A percentile compares a stretch with the other conserved stretches of the same genome.
Evolutionary conservation across 352 stramenopile genomes (phyloP).

Genomic region (Globisporangium spinosum): DNA sequence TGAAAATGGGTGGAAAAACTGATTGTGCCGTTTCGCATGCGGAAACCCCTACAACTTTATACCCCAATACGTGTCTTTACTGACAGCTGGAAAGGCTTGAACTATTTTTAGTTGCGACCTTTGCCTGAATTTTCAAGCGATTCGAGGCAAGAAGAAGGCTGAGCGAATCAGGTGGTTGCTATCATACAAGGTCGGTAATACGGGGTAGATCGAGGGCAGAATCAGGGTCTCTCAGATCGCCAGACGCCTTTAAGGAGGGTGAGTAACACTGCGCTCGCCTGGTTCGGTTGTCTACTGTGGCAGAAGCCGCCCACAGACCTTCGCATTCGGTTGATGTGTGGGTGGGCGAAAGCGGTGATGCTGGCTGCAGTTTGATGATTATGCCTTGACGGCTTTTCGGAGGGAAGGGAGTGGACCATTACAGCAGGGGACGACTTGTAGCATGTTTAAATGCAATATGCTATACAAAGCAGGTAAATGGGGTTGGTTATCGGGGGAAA

Average conservation of each 20-base stretch:
- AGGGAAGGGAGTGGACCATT: neutral
- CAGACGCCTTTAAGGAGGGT: neutral
- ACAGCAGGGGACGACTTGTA: too few relatives aligned
- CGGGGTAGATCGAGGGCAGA: neutral
- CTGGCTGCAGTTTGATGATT: neutral
- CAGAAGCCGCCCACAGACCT: neutral
- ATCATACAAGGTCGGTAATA: neutral
- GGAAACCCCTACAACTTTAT: neutral
- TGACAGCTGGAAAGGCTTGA: neutral
- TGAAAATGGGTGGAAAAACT: neutral
- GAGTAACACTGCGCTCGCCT: neutral
- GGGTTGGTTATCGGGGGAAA: neutral
- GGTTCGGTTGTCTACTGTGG: neutral
- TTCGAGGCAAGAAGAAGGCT: neutral
- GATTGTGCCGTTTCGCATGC: neutral
- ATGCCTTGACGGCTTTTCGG: neutral
- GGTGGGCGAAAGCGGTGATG: neutral
- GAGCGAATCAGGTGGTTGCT: neutral
- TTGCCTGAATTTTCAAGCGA: neutral
- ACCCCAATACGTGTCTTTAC: neutral
- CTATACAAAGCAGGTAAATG: neutral
- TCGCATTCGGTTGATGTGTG: neutral
- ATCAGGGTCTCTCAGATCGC: neutral
- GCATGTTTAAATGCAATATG: too few relatives aligned
- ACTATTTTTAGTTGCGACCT: constrained; percentile 3